phyloP scores from a whole-genome alignment of 768 basidiomycete species.

The Auricularia sp. region DNA sequence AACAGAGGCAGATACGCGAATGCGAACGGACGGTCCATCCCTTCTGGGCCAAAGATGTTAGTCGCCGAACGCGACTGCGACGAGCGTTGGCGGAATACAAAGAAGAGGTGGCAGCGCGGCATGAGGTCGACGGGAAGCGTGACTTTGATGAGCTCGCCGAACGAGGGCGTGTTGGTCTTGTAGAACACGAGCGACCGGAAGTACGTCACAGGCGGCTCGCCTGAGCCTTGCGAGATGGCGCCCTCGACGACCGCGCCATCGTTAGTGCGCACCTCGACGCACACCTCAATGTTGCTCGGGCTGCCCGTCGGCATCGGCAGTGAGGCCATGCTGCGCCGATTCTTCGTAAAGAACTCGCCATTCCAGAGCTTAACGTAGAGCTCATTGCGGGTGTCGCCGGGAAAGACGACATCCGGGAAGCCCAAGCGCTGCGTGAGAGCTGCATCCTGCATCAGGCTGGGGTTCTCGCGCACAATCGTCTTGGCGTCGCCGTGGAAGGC shows the following conservation, averaged over 20 bases:
- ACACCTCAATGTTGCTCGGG: conserved; percentile 73
- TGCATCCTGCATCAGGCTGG: conserved; percentile 67
- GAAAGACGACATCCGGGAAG: conserved; percentile 94
- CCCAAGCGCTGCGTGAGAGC: conserved; percentile 80
- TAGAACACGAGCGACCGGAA: conserved; percentile 90
- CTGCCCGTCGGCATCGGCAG: conserved; percentile 37
- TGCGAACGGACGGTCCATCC: conserved; percentile 69
- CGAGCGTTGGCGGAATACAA: conserved; percentile 72
- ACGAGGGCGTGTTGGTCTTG: conserved; percentile 81
- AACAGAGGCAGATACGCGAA: conserved; percentile 89
- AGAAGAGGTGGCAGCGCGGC: conserved; percentile 83
- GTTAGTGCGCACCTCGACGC: conserved; percentile 73
- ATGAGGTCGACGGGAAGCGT: conserved; percentile 56
- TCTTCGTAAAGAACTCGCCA: conserved; percentile 66
- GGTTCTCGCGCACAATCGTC: conserved; percentile 73
- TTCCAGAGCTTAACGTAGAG: conserved; percentile 95
- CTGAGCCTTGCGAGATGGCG: conserved; percentile 72
- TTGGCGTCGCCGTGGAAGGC: conserved; percentile 74
- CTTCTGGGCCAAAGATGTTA: conserved; percentile 28
- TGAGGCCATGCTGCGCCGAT: conserved; percentile 18
- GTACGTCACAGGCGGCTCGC: conserved; percentile 68
- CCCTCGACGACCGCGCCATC: conserved; percentile 60
- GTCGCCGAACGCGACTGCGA: conserved; percentile 8
- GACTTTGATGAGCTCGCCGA: conserved; percentile 87
- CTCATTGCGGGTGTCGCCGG: conserved; percentile 86